Evolutionary conservation across 805 yeast species (phyloP).

Genomic region (Saturnispora saitoi): DNA sequence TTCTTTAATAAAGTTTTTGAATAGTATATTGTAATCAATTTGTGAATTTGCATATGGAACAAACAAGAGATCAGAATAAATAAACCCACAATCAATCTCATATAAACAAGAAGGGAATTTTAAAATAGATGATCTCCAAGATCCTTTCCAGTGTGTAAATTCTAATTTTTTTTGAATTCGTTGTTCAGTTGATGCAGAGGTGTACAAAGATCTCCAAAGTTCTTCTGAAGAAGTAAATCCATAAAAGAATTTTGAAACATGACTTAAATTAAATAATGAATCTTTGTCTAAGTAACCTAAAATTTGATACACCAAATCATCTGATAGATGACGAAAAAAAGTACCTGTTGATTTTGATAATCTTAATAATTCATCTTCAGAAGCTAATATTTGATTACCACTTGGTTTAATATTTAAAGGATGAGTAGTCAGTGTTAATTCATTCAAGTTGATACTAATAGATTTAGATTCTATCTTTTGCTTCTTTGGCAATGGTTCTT

Average conservation of each 20-base stretch:
- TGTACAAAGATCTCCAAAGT: conserved; percentile 62
- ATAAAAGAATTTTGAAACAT: conserved; percentile 56
- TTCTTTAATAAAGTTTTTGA: conserved; percentile 40
- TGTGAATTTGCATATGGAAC: conserved; percentile 79
- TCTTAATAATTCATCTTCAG: conserved; percentile 13
- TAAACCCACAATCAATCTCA: conserved; percentile 33
- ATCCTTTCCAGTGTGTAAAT: conserved; percentile 54
- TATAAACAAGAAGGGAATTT: conserved; percentile 24
- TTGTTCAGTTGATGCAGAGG: conserved; percentile 16
- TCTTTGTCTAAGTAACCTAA: conserved; percentile 39
- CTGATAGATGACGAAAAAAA: conserved; percentile 42
- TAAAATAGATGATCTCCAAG: conserved; percentile 66
- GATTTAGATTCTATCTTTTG: neutral
- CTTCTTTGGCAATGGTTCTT: neutral
- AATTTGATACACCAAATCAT: conserved; percentile 52
- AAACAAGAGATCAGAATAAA: conserved; percentile 72
- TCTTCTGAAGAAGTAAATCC: conserved; percentile 74
- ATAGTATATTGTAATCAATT: conserved; percentile 45
- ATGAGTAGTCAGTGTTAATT: conserved; percentile 36
- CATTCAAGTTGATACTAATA: neutral
- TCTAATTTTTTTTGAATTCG: conserved; percentile 4
- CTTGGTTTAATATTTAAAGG: conserved; percentile 69
- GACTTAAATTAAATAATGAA: conserved; percentile 46
- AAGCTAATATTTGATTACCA: conserved; percentile 43
- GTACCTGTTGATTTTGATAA: conserved; percentile 41